These are phyloP conservation scores for Apocynum venetum DNA, from an alignment of 257 asterid genomes.

Conservation along the genomic window DNA sequence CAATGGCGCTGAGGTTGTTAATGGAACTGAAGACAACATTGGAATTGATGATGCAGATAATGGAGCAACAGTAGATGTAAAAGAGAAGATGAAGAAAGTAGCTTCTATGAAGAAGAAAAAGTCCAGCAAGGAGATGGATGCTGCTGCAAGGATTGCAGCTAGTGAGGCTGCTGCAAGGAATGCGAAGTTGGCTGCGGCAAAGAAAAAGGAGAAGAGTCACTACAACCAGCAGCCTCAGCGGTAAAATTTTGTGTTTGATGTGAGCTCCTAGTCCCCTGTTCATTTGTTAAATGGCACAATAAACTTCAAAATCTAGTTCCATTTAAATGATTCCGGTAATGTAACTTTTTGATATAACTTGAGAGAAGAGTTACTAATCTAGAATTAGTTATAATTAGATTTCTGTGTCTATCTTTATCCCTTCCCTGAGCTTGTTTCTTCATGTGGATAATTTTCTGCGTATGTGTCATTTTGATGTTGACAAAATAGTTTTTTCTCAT, in stretches of 20 bases:
- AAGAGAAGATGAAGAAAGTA: constrained; percentile 74
- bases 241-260: constrained; percentile 28
- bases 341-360: constrained; percentile 12
- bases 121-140: constrained; percentile 79
- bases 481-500: not conserved
- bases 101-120: constrained; percentile 79
- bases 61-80: constrained; percentile 50
- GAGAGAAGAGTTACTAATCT: not conserved
- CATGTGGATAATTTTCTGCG: not conserved
- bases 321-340: constrained; percentile 11
- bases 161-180: constrained; percentile 91
- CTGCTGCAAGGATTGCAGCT: constrained; percentile 84
- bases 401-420: not conserved
- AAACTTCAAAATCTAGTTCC: constrained; percentile 16
- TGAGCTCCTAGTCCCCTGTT: constrained; percentile 21
- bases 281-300: constrained; percentile 16
- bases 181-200: constrained; percentile 83
- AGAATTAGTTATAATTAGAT: constrained; percentile 10
- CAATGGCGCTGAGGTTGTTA: constrained; percentile 34
- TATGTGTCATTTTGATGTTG: not conserved
- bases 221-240: constrained; percentile 90
- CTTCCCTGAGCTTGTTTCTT: not conserved
- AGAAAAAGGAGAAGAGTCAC: constrained; percentile 94
- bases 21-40: constrained; percentile 39
- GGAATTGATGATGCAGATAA: constrained; percentile 51